Evolutionary conservation across 2,329 filamentous ascomycete species (phyloP).

Genomic region (Trichoderma cornu-damae): DNA sequence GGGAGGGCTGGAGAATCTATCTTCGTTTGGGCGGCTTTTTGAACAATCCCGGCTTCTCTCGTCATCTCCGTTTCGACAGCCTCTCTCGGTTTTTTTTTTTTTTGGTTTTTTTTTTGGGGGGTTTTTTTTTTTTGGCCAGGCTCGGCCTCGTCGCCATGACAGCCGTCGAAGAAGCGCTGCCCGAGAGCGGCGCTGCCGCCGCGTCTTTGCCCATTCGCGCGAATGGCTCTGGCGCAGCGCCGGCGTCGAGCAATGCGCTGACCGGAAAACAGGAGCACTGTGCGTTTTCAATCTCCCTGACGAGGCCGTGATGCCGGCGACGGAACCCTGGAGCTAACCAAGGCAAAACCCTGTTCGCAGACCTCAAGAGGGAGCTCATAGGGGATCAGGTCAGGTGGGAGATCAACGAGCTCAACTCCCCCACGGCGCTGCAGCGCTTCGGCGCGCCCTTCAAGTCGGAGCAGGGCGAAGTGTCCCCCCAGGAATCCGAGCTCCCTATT

Average conservation of each 20-base stretch:
- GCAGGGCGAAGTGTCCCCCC: slow-evolving; percentile 82
- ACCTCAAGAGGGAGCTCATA: slow-evolving; percentile 93
- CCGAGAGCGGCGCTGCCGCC: slow-evolving; percentile 23
- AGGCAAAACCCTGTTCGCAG: slow-evolving; percentile 41
- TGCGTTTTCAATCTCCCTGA: too few relatives aligned
- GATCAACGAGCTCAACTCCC: slow-evolving; percentile 87
- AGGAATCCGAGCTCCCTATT: slow-evolving; percentile 90
- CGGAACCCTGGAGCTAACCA: too few relatives aligned
- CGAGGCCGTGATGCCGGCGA: too few relatives aligned
- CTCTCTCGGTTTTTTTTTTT: not conserved
- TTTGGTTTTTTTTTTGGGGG: not conserved
- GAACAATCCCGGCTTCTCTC: not conserved
- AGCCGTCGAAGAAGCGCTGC: slow-evolving; percentile 25
- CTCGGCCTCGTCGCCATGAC: slow-evolving; percentile 26
- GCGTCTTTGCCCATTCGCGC: slow-evolving; percentile 30
- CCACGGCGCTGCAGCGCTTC: slow-evolving; percentile 89
- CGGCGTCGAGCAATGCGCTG: slow-evolving; percentile 49
- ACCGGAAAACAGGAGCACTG: slow-evolving; percentile 99
- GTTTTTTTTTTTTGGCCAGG: not conserved
- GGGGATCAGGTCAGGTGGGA: slow-evolving; percentile 84
- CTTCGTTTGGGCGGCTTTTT: not conserved
- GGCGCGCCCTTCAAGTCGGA: slow-evolving; percentile 93
- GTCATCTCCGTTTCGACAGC: not conserved
- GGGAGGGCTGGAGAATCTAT: not conserved
- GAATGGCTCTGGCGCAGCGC: slow-evolving; percentile 28